Conservation (phyloP, 2,329 filamentous ascomycete species). For the Alternaria sp. region DNA sequence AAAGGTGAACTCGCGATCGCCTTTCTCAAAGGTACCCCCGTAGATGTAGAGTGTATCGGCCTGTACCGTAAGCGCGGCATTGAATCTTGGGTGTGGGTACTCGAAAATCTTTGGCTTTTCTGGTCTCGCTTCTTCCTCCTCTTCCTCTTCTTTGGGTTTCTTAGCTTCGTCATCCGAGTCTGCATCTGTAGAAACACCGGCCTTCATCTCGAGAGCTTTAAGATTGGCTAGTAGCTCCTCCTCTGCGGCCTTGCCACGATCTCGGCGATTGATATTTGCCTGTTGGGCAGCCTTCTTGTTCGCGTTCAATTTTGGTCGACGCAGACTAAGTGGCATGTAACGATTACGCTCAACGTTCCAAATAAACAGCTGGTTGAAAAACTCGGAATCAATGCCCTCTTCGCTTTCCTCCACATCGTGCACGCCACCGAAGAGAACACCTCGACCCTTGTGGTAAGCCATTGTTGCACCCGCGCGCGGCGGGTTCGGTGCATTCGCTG, state of each 20-base stretch:
- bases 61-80: conserved; percentile 87
- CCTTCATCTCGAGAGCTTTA: conserved; percentile 81
- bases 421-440: conserved; percentile 92
- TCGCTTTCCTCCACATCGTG: conserved; percentile 91
- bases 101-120: conserved; percentile 73
- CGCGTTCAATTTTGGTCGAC: conserved; percentile 74
- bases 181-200: conserved; percentile 62
- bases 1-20: conserved; percentile 93
- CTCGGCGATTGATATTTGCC: conserved; percentile 57
- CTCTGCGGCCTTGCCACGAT: conserved; percentile 87
- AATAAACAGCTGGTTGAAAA: conserved; percentile 89
- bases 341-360: conserved; percentile 97
- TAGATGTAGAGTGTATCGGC: conserved; percentile 94
- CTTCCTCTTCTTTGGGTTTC: conserved; percentile 46
- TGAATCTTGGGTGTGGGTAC: conserved; percentile 89
- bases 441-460: conserved; percentile 91
- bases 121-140: conserved; percentile 62
- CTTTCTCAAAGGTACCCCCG: conserved; percentile 94
- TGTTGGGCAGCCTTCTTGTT: conserved; percentile 63
- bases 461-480: conserved; percentile 89
- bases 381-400: conserved; percentile 95
- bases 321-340: conserved; percentile 83
- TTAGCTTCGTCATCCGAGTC: conserved; percentile 42
- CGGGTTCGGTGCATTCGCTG: conserved; percentile 86
- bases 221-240: conserved; percentile 89